A percentile compares a stretch with the other conserved stretches of the same genome.
Conservation (phyloP, 78 protist species). For the Dictyostelium brefeldianum region DNA sequence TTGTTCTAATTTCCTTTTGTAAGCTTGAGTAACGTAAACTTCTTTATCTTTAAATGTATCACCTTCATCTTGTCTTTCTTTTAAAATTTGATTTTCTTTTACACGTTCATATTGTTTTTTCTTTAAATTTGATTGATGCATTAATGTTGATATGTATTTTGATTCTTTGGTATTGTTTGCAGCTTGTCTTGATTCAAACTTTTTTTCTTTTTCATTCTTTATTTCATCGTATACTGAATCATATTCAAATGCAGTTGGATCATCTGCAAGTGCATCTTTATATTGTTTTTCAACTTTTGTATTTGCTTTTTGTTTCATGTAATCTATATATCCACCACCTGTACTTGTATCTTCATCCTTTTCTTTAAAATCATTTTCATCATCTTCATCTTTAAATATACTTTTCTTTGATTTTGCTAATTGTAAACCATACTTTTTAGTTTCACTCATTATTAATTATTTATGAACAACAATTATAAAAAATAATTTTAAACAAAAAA, state of each 20-base stretch:
- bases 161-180: conserved; percentile 6
- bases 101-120: conserved; percentile 34
- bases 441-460: background rate
- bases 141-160: conserved; percentile 34
- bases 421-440: conserved; percentile 64
- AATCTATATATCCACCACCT: conserved; percentile 12
- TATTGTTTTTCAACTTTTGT: conserved; percentile 40
- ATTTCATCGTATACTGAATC: conserved; percentile 72
- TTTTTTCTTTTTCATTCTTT: conserved; percentile 43
- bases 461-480: too few species aligned
- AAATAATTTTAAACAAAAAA: background rate
- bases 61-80: conserved; percentile 74
- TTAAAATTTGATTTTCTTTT: conserved; percentile 39
- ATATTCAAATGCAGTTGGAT: conserved; percentile 79
- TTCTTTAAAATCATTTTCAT: conserved; percentile 24
- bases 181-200: background rate
- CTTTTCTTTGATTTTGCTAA: conserved; percentile 26
- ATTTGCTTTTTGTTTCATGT: conserved; percentile 18
- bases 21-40: conserved; percentile 25
- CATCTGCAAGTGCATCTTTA: conserved; percentile 39
- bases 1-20: conserved; percentile 54
- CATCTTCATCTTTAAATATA: conserved; percentile 19
- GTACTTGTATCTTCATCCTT: background rate
- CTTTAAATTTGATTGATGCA: conserved; percentile 37
- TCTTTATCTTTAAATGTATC: conserved; percentile 78